Evolutionary conservation across 2,329 filamentous ascomycete genomes (phyloP).

Genomic region (Sclerotinia nivalis): DNA sequence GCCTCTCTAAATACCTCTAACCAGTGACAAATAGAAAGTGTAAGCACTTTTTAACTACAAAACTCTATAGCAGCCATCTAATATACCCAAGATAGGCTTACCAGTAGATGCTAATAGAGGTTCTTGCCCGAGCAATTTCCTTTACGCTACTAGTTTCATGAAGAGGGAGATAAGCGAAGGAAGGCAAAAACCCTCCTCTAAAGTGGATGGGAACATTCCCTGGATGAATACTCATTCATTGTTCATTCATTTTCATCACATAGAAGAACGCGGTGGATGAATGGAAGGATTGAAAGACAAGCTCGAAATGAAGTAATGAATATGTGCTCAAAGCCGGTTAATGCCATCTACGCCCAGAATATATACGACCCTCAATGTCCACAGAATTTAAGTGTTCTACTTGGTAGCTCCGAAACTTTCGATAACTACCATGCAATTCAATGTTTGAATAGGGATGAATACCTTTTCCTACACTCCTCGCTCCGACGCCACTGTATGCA

Average conservation of each 20-base stretch:
- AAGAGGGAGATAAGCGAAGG: too few species aligned
- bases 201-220: neutral
- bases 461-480: neutral
- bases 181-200: too few species aligned
- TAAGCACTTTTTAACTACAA: too few species aligned
- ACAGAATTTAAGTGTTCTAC: neutral
- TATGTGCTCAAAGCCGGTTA: neutral
- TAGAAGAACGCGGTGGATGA: neutral
- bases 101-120: too few species aligned
- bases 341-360: neutral
- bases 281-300: neutral
- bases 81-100: too few species aligned
- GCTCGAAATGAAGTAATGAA: neutral
- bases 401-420: neutral
- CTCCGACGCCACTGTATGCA: constrained; percentile 19
- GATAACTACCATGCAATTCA: constrained; percentile 3
- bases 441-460: neutral
- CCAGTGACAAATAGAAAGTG: too few species aligned
- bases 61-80: too few species aligned
- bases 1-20: too few species aligned
- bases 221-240: neutral
- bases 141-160: too few species aligned
- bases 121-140: too few species aligned
- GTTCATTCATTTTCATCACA: neutral
- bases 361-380: neutral